These are phyloP conservation scores for Ramaria rubella DNA, from an alignment of 768 basidiomycete species.

Conservation along the genomic window DNA sequence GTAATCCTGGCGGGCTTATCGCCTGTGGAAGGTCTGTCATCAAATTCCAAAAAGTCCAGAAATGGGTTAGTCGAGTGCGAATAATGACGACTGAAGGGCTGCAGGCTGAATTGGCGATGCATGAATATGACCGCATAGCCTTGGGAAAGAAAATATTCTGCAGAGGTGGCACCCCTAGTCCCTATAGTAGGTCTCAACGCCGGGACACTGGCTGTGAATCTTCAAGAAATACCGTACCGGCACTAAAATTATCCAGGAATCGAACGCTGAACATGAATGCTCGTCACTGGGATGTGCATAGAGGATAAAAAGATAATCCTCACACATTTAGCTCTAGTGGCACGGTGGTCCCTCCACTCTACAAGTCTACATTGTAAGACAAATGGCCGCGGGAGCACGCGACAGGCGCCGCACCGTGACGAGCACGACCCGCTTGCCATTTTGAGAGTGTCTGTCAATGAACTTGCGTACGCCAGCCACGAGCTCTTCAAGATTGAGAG, in stretches of 20 bases:
- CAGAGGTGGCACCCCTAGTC: constrained; percentile 94
- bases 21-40: constrained; percentile 19
- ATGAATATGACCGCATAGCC: constrained; percentile 98
- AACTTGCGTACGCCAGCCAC: constrained; percentile 61
- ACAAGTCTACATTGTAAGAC: background rate
- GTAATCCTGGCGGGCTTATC: constrained; percentile 42
- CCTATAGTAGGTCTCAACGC: constrained; percentile 39
- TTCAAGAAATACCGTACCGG: constrained; percentile 47
- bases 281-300: constrained; percentile 10
- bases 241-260: constrained; percentile 98
- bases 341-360: constrained; percentile 99
- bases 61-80: constrained; percentile 98
- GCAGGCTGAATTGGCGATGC: constrained; percentile 95
- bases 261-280: constrained; percentile 62
- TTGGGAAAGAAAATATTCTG: constrained; percentile 92
- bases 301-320: constrained; percentile 35
- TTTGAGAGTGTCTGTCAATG: constrained; percentile 55
- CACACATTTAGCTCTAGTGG: constrained; percentile 98
- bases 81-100: constrained; percentile 96
- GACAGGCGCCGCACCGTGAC: constrained; percentile 67
- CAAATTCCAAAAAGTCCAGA: constrained; percentile 85
- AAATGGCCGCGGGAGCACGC: background rate
- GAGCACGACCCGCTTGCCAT: constrained; percentile 75
- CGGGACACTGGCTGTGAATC: background rate
- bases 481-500: constrained; percentile 63